A percentile compares a stretch with the other conserved stretches of the same genome.
Conservation (phyloP, 2,329 filamentous ascomycete genomes). For the Pseudogymnoascus pannorum region DNA sequence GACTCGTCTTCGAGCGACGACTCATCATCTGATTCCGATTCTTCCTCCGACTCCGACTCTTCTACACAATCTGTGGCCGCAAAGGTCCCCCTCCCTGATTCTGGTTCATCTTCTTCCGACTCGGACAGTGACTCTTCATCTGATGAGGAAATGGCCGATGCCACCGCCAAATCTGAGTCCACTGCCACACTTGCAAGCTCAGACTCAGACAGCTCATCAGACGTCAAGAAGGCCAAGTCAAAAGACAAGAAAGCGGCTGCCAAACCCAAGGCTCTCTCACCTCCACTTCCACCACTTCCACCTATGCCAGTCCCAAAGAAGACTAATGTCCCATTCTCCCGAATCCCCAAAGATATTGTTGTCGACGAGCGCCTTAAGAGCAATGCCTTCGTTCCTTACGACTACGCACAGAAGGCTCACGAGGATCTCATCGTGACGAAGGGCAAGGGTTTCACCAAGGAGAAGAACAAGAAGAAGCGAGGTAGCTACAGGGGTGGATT, state of each 20-base stretch:
- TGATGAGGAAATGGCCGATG: slow-evolving; percentile 24
- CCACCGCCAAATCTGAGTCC: slow-evolving; percentile 32
- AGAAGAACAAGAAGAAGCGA: slow-evolving; percentile 98
- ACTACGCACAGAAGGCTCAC: slow-evolving; percentile 83
- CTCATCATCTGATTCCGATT: slow-evolving; percentile 14
- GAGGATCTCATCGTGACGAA: slow-evolving; percentile 83
- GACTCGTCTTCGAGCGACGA: slow-evolving; percentile 16
- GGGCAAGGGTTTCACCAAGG: slow-evolving; percentile 97
- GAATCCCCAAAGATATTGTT: slow-evolving; percentile 60
- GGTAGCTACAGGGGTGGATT: slow-evolving; percentile 83
- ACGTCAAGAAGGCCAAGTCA: slow-evolving; percentile 15
- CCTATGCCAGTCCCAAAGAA: slow-evolving; percentile 34
- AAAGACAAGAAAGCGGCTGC: background rate
- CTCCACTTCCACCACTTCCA: slow-evolving; percentile 24
- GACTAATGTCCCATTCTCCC: slow-evolving; percentile 66
- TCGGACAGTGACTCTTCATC: slow-evolving; percentile 34
- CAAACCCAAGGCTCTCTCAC: slow-evolving; percentile 26
- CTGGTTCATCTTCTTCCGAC: slow-evolving; percentile 38
- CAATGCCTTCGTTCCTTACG: slow-evolving; percentile 76
- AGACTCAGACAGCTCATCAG: slow-evolving; percentile 18
- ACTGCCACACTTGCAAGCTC: slow-evolving; percentile 44
- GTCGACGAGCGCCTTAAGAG: slow-evolving; percentile 65
- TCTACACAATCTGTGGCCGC: slow-evolving; percentile 13
- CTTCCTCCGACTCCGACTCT: slow-evolving; percentile 22
- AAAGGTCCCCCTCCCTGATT: slow-evolving; percentile 30